These are phyloP conservation scores for Fusarium pininemorale DNA, from an alignment of 2,329 filamentous ascomycete genomes.

Conservation along the genomic window DNA sequence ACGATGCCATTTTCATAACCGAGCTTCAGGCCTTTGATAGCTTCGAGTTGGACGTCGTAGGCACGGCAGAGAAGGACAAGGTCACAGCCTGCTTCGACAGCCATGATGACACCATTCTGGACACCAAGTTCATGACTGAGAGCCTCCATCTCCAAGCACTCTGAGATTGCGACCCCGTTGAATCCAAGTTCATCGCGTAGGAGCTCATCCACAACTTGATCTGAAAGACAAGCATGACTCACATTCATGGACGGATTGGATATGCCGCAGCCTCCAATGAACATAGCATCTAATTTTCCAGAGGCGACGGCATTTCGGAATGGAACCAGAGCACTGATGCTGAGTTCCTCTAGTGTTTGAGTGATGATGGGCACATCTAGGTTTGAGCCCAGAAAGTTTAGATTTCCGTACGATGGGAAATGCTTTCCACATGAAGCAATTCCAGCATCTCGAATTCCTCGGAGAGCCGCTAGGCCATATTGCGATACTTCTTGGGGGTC, in stretches of 20 bases:
- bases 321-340: conserved; percentile 88
- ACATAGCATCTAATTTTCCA: conserved; percentile 87
- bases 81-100: conserved; percentile 95
- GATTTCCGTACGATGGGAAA: conserved; percentile 94
- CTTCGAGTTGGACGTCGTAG: conserved; percentile 88
- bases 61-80: conserved; percentile 88
- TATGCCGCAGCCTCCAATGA: conserved; percentile 94
- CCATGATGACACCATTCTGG: conserved; percentile 96
- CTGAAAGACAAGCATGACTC: conserved; percentile 92
- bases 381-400: conserved; percentile 91
- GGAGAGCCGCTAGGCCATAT: conserved; percentile 89
- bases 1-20: conserved; percentile 93
- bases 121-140: conserved; percentile 97
- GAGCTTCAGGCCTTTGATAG: conserved; percentile 87
- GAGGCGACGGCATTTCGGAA: conserved; percentile 90
- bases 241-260: conserved; percentile 91
- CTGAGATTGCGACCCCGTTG: conserved; percentile 90
- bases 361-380: conserved; percentile 95
- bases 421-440: conserved; percentile 93
- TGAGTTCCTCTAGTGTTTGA: conserved; percentile 90
- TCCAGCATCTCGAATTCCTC: conserved; percentile 91
- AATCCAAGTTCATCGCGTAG: conserved; percentile 90
- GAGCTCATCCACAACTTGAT: conserved; percentile 91
- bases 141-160: conserved; percentile 96
- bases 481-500: conserved; percentile 95